Evolutionary conservation across 1,284 basidiomycete genomes (phyloP), one percentile per base, ranked within the genome.

Genomic region (Ustilago hordei): DNA sequence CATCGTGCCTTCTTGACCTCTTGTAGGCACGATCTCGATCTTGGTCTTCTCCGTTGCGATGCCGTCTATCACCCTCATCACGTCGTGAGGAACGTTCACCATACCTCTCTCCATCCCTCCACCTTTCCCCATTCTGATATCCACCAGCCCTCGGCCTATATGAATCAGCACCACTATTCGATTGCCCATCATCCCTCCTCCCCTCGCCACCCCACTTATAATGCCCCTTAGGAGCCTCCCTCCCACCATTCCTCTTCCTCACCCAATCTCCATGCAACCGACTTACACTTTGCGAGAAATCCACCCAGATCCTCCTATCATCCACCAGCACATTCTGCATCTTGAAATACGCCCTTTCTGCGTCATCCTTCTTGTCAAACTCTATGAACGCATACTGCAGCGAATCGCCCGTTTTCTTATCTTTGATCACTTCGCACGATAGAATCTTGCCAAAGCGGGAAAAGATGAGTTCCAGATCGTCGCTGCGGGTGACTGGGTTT

Each of bases 291-390:
- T 88, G 87, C 11, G 84, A 86, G 58, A 98, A 98, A 87, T 98
- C 95, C 73, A 99, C 96, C 93, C 96, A 98, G 85, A 99, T 99
- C 23, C 97, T 91, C 17, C 95, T 90, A 87, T 99, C 97, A 86
- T 99, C 96, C n/a, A 99, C 93, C 8, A 99, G 89, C 0, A 99
- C 96, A 83, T 98, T 98, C 86, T 99, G 96, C 96, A 99, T 99
- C 87, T 98, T 99, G 88, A 98, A 95, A 87, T 99, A 99, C 15
- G 95, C 96, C 91, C 78, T 91, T 86, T 99, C 96, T 1, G 96
- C 95, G 48, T 95, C 92, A 68, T 95, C 93, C 55, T 92, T 89
- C 86, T 93, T 92, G 85, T 97, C 95, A 87, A 98, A 99, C 87
- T 99, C 97, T 82, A 99, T 95, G 84, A 99, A 99, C 1, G 97